A percentile compares a stretch with the other conserved stretches of the same genome.
Conservation (phyloP, 164 flowering plant genomes). For the Piper betle region DNA sequence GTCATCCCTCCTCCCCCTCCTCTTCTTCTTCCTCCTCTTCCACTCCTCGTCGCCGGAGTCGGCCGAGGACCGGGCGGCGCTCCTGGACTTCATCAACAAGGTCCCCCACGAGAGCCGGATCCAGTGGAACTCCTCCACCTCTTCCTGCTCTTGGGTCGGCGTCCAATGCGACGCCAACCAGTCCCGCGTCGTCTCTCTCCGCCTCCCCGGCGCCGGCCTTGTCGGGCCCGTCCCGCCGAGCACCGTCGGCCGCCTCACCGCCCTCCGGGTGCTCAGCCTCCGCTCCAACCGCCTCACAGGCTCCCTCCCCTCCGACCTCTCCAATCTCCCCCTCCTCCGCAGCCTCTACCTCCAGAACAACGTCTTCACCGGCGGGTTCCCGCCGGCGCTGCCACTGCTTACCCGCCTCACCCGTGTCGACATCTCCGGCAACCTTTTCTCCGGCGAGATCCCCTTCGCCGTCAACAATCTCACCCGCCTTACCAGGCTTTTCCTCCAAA, state of each 20-base stretch:
- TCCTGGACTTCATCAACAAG: too few species aligned
- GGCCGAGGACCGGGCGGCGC: too few species aligned
- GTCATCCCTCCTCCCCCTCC: too few species aligned
- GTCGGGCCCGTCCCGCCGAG: constrained; percentile 54
- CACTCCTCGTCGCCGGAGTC: too few species aligned
- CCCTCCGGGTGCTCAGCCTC: constrained; percentile 71
- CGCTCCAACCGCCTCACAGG: constrained; percentile 69
- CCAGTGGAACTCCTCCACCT: too few species aligned
- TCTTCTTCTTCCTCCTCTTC: too few species aligned
- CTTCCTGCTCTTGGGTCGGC: too few species aligned
- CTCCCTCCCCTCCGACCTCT: constrained; percentile 52
- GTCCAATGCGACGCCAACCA: not conserved
- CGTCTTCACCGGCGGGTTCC: constrained; percentile 56
- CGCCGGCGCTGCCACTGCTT: constrained; percentile 25
- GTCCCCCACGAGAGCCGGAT: too few species aligned
- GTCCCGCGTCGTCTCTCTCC: constrained; percentile 38
- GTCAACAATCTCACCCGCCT: constrained; percentile 53
- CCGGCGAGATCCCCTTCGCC: constrained; percentile 52
- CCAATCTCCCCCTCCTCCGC: constrained; percentile 38
- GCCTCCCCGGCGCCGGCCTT: constrained; percentile 75
- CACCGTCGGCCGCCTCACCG: constrained; percentile 42
- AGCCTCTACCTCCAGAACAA: constrained; percentile 63
- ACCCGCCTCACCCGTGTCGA: constrained; percentile 47
- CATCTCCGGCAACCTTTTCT: constrained; percentile 49
- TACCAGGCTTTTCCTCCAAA: constrained; percentile 44